Percentiles rank a stretch among this genome's conserved stretches.
Conservation (phyloP, 345 rosid species). For the Salix caprea region DNA sequence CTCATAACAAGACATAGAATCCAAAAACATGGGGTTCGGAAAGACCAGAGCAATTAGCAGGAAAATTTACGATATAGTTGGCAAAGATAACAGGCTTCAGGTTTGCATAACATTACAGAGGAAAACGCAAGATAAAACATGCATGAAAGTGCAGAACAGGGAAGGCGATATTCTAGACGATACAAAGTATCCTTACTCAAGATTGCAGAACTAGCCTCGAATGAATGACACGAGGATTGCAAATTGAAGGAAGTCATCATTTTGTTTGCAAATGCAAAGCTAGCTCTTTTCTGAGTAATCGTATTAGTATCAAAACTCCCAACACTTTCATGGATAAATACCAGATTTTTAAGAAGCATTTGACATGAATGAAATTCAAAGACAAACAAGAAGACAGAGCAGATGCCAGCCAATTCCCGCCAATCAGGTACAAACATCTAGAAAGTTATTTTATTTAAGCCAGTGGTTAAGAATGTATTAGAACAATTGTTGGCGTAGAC, state of each 20-base stretch:
- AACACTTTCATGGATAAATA: not conserved
- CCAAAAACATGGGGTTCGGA: not conserved
- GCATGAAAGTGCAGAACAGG: not conserved
- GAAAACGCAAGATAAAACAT: not conserved
- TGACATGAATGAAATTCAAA: not conserved
- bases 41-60: not conserved
- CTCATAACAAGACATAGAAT: not conserved
- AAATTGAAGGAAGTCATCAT: not conserved
- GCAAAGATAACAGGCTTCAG: not conserved
- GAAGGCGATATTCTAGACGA: not conserved
- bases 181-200: not conserved
- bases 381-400: not conserved
- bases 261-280: not conserved
- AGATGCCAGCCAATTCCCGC: not conserved
- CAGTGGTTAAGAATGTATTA: not conserved
- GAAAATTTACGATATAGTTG: not conserved
- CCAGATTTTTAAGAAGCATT: not conserved
- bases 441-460: not conserved
- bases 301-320: not conserved
- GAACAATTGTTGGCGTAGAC: not conserved
- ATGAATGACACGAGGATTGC: not conserved
- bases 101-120: not conserved
- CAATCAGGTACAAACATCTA: not conserved
- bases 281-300: not conserved
- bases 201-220: not conserved